Conservation (phyloP, 2,329 filamentous ascomycete genomes). For the Plenodomus tracheiphilus region DNA sequence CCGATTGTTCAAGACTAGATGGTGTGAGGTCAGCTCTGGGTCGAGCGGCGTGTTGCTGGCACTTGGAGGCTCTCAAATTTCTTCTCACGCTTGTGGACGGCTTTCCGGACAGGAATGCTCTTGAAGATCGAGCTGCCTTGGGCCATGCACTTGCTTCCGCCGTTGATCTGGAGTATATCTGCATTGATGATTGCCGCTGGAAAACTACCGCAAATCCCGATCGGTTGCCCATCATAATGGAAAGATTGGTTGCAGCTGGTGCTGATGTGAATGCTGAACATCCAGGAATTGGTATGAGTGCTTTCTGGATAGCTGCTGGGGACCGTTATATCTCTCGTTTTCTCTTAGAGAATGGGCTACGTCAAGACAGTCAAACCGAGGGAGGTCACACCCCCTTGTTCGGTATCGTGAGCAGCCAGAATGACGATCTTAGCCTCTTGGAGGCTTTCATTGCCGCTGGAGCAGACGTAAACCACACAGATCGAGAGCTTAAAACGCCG, state of each 20-base stretch:
- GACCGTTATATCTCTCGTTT: not conserved
- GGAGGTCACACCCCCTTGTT: not conserved
- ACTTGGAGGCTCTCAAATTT: slow-evolving; percentile 3
- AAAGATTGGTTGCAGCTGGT: slow-evolving; percentile 1
- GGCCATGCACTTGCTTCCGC: not conserved
- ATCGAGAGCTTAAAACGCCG: slow-evolving; percentile 1
- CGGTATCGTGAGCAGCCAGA: not conserved
- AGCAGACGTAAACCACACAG: slow-evolving; percentile 4
- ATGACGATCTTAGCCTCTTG: not conserved
- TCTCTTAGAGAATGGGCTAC: slow-evolving; percentile 2
- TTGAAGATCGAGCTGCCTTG: slow-evolving; percentile 1
- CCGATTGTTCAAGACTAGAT: not conserved
- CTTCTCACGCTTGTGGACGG: not conserved
- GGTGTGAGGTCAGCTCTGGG: slow-evolving; percentile 1
- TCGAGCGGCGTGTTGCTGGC: slow-evolving; percentile 7
- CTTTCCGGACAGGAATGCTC: not conserved
- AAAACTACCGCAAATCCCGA: not conserved
- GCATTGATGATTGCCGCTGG: slow-evolving; percentile 4
- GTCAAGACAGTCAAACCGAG: not conserved
- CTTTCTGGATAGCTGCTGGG: not conserved
- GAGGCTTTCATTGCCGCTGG: slow-evolving; percentile 3
- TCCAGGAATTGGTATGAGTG: not conserved
- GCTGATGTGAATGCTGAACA: slow-evolving; percentile 2
- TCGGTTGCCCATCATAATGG: not conserved
- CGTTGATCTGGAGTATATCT: slow-evolving; percentile 4